Base-by-base conservation (phyloP, 2,329 filamentous ascomycete species). In the Colletotrichum australisinense region DNA sequence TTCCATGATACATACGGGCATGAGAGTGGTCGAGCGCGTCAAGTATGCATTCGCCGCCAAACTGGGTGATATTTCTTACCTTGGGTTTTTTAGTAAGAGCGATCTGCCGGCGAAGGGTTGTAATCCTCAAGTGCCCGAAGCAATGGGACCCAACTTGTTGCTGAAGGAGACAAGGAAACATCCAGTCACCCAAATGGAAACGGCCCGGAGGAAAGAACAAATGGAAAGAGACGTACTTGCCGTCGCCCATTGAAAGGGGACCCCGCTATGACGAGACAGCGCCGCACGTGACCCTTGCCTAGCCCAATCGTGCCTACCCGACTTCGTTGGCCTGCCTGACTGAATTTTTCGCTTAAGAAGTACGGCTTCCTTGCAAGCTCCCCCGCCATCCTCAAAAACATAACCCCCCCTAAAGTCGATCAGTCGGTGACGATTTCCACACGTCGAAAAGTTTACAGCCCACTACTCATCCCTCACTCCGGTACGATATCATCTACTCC, bases 341-440 rank as follows among this genome's bases (percentile, higher is more conserved):
- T 83, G 83, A 85, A 83, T 82, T 85, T 85, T 85, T 84, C 82
- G 81, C 82, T 81, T 80, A 79, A 73, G 70, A 73, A 73, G 60
- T 73, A 57, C 60, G 77, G 77, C 77, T 78, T 78, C 80, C 80
- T 80, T 80, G 78, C 80, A 80, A 81, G 80, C 76, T 84, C 82
- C 82, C 42, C 82, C 82, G 83, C 83, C 81, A 80, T 81, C 80
- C 81, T 82, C 81, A 84, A 83, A 84, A 84, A 74, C 71, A 84
- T 52, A 60, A 70, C 58, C 72, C 67, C 65, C 81, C 83, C 78
- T 49, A 78, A 81, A 78, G 80, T 81, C 78, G 80, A 81, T 80
- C 79, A 74, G 77, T 81, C 78, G 76, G 77, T 78, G 75, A 82
- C 82, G 79, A 80, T 83, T 78, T 77, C 79, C 78, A 79, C 79